A percentile compares a stretch with the other conserved stretches of the same genome.
These are phyloP conservation scores for Trametes cubensis DNA, from an alignment of 768 basidiomycete species.

Conservation along the genomic window DNA sequence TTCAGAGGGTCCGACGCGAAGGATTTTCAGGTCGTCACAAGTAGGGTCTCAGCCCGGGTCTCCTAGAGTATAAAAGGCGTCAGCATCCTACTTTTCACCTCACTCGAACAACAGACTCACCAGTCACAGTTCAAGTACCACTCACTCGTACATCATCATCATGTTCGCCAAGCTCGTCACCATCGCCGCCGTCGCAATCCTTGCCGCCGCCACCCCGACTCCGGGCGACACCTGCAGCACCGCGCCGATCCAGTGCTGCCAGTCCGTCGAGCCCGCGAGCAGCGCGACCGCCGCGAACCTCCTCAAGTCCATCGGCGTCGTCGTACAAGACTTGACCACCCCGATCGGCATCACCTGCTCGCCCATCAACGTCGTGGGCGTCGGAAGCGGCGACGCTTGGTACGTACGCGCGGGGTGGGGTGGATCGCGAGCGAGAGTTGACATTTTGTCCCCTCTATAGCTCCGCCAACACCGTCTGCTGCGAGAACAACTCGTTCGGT, in stretches of 20 bases:
- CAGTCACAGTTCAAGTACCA: background rate
- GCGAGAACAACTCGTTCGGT: slow-evolving; percentile 16
- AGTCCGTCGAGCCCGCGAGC: slow-evolving; percentile 3
- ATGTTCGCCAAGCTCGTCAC: slow-evolving; percentile 12
- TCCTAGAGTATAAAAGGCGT: background rate
- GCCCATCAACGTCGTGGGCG: slow-evolving; percentile 1
- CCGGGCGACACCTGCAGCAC: slow-evolving; percentile 11
- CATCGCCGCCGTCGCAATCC: slow-evolving; percentile 9
- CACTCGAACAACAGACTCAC: too few relatives aligned
- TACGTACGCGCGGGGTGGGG: background rate
- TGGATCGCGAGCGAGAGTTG: background rate
- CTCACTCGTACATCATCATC: background rate
- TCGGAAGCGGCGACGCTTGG: slow-evolving; percentile 4
- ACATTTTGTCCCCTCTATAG: background rate
- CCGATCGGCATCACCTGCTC: slow-evolving; percentile 4
- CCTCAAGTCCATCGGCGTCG: slow-evolving; percentile 2
- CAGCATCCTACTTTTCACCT: background rate
- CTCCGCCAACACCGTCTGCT: slow-evolving; percentile 19
- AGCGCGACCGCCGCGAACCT: background rate
- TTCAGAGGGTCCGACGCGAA: too few relatives aligned
- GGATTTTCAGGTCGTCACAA: too few relatives aligned
- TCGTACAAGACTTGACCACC: slow-evolving; percentile 8
- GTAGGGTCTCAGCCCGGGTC: too few relatives aligned
- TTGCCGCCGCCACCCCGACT: slow-evolving; percentile 14
- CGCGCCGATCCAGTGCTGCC: slow-evolving; percentile 16